Evolutionary conservation across 164 flowering plant genomes (phyloP).

Genomic region (Protea cynaroides): DNA sequence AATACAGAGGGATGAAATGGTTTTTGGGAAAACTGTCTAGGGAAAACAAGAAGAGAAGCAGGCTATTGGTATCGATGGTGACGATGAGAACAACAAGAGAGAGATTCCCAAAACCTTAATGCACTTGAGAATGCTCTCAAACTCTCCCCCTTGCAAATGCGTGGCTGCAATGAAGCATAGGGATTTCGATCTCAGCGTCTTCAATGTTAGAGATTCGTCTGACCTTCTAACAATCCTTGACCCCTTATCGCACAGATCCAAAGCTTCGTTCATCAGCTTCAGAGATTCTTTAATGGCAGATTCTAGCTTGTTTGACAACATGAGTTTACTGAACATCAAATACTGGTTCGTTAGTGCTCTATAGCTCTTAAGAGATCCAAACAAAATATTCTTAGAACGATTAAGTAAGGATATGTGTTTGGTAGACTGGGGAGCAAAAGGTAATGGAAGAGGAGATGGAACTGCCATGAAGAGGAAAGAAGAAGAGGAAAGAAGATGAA

Average conservation of each 20-base stretch:
- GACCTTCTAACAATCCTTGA: slow-evolving; percentile 34
- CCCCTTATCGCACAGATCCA: slow-evolving; percentile 82
- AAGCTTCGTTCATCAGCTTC: slow-evolving; percentile 77
- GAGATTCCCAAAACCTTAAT: slow-evolving; percentile 75
- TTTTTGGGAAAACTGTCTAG: too few species aligned
- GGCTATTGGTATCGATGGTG: too few species aligned
- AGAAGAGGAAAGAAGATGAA: too few species aligned
- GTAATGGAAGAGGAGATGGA: too few species aligned
- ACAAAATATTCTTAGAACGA: slow-evolving; percentile 57
- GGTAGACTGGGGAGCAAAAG: too few species aligned
- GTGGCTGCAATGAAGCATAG: slow-evolving; percentile 78
- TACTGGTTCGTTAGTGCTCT: slow-evolving; percentile 57
- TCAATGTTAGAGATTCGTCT: slow-evolving; percentile 39
- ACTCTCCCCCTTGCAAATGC: slow-evolving; percentile 78
- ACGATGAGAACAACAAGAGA: too few species aligned
- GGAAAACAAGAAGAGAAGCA: too few species aligned
- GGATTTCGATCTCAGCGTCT: slow-evolving; percentile 44
- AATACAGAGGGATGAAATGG: too few species aligned
- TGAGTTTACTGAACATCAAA: slow-evolving; percentile 54
- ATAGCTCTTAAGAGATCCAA: slow-evolving; percentile 49
- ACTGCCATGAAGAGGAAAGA: too few species aligned
- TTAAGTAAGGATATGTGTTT: slow-evolving; percentile 54
- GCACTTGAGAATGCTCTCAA: slow-evolving; percentile 82
- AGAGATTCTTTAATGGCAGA: slow-evolving; percentile 40
- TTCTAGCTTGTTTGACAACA: slow-evolving; percentile 30